Evolutionary conservation across 2,329 filamentous ascomycete genomes (phyloP), one percentile per base, ranked within the genome.

Genomic region (Elsinoe ampelina): DNA sequence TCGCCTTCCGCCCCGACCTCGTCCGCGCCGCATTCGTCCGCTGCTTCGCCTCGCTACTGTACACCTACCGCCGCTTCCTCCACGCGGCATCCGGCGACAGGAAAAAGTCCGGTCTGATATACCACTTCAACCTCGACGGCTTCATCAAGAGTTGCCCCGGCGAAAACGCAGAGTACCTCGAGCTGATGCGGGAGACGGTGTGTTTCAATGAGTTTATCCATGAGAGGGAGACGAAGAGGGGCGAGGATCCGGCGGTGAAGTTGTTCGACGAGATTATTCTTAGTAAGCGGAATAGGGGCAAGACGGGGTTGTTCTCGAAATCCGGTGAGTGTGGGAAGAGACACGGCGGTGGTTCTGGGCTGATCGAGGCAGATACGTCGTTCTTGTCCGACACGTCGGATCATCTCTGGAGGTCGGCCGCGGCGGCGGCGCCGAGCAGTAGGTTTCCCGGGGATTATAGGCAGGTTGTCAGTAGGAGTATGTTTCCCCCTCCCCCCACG

Each of bases 251-350:
- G 0, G 71, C 77, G 1, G 83, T 92, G 64, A 85, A 86, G 57
- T 78, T 93, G 1, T 93, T 93, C 64, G 88, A 93, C 69, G 86
- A 91, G 68, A 84, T 93, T 64, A 88, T 93, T 64, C 76, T 92
- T 54, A 86, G 87, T 32, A 93, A 93, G 75, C 78, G 80, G 42
- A 84, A 84, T 62, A 77, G 82, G 51, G 86, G 87, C 20, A 83
- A 83, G 34, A 77, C 81, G 0, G 81, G 79, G 3, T 75, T 90
- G 58, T 82, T 84, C 54, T 79, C 80, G 26, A 87, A 84, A 36
- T 77, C 73, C 3, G 73, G 68, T 65, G 68, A 63, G 60, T 84
- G 30, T 34, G 20, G 7, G 7, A 10, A 2, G n/a, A 5, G 5
- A 2, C 15, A 26, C 6, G 3, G 11, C 1, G 11, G 12, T 2